A percentile compares a stretch with the other conserved stretches of the same genome.
Evolutionary conservation across 495 filamentous ascomycete species (phyloP).

Genomic region (Alectoria sarmentosa): DNA sequence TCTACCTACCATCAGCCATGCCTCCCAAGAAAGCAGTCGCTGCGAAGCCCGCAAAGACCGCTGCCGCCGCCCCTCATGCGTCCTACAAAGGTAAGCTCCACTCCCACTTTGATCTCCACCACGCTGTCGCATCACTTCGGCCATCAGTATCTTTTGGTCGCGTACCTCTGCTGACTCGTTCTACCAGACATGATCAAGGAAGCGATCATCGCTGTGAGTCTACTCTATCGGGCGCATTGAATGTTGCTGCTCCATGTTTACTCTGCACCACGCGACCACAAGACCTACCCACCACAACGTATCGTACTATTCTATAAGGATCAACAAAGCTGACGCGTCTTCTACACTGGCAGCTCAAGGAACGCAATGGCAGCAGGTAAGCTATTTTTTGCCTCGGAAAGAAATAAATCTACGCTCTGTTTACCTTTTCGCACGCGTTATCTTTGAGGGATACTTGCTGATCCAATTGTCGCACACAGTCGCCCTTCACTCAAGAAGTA

Average conservation of each 20-base stretch:
- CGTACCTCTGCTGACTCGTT: slow-evolving; percentile 43
- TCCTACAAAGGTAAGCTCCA: slow-evolving; percentile 55
- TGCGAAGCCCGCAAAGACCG: slow-evolving; percentile 43
- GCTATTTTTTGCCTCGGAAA: slow-evolving; percentile 27
- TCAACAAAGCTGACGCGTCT: slow-evolving; percentile 27
- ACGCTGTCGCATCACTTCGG: slow-evolving; percentile 39
- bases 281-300: slow-evolving; percentile 13
- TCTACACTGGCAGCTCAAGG: slow-evolving; percentile 48
- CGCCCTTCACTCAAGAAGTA: slow-evolving; percentile 98
- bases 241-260: slow-evolving; percentile 19
- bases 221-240: slow-evolving; percentile 33
- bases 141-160: slow-evolving; percentile 34
- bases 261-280: slow-evolving; percentile 20
- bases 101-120: slow-evolving; percentile 35
- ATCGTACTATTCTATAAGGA: neutral
- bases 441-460: slow-evolving; percentile 15
- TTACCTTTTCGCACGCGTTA: slow-evolving; percentile 21
- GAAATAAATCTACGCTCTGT: slow-evolving; percentile 17
- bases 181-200: slow-evolving; percentile 60
- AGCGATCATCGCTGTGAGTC: slow-evolving; percentile 60
- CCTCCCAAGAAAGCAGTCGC: slow-evolving; percentile 48
- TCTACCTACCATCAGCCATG: slow-evolving; percentile 33
- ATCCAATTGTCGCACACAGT: slow-evolving; percentile 41
- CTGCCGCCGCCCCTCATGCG: slow-evolving; percentile 41
- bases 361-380: slow-evolving; percentile 59